Conservation (phyloP, 768 basidiomycete species). For the Hygrophorus pudorinus region DNA sequence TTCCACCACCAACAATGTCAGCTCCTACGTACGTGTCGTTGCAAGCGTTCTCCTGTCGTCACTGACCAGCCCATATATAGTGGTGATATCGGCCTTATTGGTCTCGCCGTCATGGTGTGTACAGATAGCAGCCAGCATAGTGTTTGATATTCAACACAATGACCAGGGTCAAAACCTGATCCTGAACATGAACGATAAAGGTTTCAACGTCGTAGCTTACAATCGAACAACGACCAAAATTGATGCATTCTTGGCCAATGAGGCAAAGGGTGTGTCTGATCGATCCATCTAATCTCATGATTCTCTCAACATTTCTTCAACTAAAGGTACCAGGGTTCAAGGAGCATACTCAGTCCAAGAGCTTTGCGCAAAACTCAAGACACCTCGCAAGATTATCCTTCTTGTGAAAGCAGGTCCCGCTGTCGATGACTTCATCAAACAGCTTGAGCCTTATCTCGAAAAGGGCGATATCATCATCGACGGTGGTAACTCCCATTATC, state of each 20-base stretch:
- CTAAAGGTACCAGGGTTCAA: constrained; percentile 82
- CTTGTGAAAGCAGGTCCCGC: constrained; percentile 97
- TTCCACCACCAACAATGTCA: constrained; percentile 3
- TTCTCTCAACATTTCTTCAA: constrained; percentile 7
- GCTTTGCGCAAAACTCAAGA: constrained; percentile 86
- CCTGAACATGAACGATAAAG: constrained; percentile 99
- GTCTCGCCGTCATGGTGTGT: constrained; percentile 94
- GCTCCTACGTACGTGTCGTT: constrained; percentile 13
- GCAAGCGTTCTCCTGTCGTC: constrained; percentile 1
- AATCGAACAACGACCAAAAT: constrained; percentile 97
- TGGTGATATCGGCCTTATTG: constrained; percentile 97
- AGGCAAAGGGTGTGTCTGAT: constrained; percentile 79
- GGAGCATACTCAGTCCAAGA: constrained; percentile 93
- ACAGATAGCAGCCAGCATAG: constrained; percentile 13
- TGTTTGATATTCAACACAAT: not conserved
- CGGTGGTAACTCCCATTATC: constrained; percentile 99
- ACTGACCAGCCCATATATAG: constrained; percentile 29
- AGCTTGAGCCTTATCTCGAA: constrained; percentile 85
- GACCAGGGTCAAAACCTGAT: constrained; percentile 89
- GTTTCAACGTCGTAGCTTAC: constrained; percentile 93
- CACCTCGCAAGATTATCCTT: constrained; percentile 92
- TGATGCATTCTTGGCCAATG: constrained; percentile 89
- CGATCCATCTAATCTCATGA: not conserved
- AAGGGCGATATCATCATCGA: constrained; percentile 98
- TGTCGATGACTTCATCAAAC: constrained; percentile 90